Evolutionary conservation across 2,329 filamentous ascomycete species (phyloP), one percentile per base, ranked within the genome.

Genomic region (Arachnomyces sp.): DNA sequence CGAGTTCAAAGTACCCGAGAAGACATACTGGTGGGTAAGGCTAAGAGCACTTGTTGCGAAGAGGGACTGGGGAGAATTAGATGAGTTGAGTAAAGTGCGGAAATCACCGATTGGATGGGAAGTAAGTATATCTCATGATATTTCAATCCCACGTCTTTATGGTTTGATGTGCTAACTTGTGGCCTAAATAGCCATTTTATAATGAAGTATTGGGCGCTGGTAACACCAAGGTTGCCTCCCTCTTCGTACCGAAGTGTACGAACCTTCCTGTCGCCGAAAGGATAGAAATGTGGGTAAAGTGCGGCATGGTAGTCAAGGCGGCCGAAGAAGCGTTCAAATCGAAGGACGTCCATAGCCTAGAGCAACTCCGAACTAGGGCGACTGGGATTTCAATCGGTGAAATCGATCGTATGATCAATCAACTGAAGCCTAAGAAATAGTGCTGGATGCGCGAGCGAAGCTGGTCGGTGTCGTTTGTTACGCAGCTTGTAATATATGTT

Each of bases 71-170:
- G 80, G 77, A 38, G 90, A 95, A 59, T 75, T 98, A 43, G 89
- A 96, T 60, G 89, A 95, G 51, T 76, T 87, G 51, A 76, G 78
- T 28, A 75, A 73, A 55, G 77, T 63, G 30, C 76, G 84, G 56
- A 94, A 89, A 63, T 92, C 84, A 43, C 86, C 90, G 0, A 96
- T 98, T 58, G 90, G 90, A 8, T 98, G 92, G 92, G 87, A 94
- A 76, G 84, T 87, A 64, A 71, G 79, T 67, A 31, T 39, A 43
- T 37, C 29, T 37, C 33, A 41, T 13, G 34, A 31, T 32, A 25
- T 25, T 25, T 9, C 9, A 25, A 25, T 9, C 31, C 28, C 28
- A 45, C 48, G 16, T 41, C 33, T 39, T 43, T 31, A 31, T 38
- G 49, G 39, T 40, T 49, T 30, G 38, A 25, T 15, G 14, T 39